Conservation (phyloP, 169 alveolate genomes). For the Eimeria falciformis region DNA sequence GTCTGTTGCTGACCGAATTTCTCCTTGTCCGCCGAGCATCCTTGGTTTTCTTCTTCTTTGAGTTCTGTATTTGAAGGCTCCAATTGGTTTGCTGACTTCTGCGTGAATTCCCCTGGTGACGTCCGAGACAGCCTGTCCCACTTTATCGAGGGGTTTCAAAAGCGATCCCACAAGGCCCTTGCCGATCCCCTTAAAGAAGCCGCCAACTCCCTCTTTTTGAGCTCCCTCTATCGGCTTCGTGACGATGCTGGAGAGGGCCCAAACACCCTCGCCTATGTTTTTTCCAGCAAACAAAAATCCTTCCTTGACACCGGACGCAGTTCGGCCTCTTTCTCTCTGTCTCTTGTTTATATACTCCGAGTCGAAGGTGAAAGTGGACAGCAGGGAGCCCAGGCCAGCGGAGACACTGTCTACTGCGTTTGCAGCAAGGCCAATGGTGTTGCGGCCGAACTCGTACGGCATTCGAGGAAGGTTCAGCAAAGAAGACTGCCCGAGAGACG, state of each 20-base stretch:
- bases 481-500: slow-evolving; percentile 92
- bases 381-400: slow-evolving; percentile 87
- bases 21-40: slow-evolving; percentile 14
- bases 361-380: slow-evolving; percentile 92
- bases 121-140: slow-evolving; percentile 86
- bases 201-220: slow-evolving; percentile 92
- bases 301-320: slow-evolving; percentile 86
- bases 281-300: slow-evolving; percentile 90
- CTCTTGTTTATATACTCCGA: slow-evolving; percentile 90
- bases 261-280: slow-evolving; percentile 91
- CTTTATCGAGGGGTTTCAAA: slow-evolving; percentile 90
- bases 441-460: slow-evolving; percentile 91
- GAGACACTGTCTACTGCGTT: slow-evolving; percentile 91
- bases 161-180: slow-evolving; percentile 93
- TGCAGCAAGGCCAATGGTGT: slow-evolving; percentile 90
- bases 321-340: slow-evolving; percentile 83
- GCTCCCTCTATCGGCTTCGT: slow-evolving; percentile 95
- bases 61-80: slow-evolving; percentile 17
- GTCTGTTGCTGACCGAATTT: neutral
- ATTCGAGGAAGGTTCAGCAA: slow-evolving; percentile 91
- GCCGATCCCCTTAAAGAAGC: slow-evolving; percentile 92
- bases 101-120: slow-evolving; percentile 25
- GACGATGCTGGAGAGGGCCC: slow-evolving; percentile 90
- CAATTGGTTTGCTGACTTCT: slow-evolving; percentile 38
- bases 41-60: neutral